phyloP scores from a whole-genome alignment of 2,329 filamentous ascomycete genomes.

The Diaporthe aspalathi region DNA sequence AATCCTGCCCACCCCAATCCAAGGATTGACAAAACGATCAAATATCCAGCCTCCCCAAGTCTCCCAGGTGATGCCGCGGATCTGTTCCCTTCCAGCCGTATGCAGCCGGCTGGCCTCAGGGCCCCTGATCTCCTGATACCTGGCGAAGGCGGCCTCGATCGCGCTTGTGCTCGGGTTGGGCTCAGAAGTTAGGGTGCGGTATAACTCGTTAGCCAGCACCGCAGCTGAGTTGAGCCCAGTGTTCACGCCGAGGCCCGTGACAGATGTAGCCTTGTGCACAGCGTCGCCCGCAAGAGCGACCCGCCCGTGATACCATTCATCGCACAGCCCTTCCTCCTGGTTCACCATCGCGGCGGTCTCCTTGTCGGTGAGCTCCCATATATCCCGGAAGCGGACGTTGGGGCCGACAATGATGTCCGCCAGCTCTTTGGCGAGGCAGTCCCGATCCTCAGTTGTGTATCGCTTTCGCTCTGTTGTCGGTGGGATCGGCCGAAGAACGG shows the following conservation, averaged over 20 bases:
- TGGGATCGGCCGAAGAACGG: neutral
- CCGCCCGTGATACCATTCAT: constrained; percentile 15
- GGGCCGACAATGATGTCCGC: neutral
- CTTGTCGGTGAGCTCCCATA: constrained; percentile 8
- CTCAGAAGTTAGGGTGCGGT: neutral
- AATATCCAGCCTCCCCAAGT: neutral
- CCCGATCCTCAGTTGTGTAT: neutral
- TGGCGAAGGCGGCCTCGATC: constrained; percentile 6
- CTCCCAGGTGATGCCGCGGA: constrained; percentile 4
- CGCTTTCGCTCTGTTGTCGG: neutral
- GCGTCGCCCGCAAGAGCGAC: constrained; percentile 1
- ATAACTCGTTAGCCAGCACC: neutral
- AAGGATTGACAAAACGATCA: neutral
- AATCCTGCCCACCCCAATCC: neutral
- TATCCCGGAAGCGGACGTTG: neutral
- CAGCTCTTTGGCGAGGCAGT: neutral
- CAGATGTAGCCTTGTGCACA: constrained; percentile 5
- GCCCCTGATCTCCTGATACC: neutral
- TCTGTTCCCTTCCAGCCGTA: neutral
- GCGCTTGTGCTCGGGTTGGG: neutral
- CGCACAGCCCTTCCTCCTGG: constrained; percentile 18
- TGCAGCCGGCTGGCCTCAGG: constrained; percentile 3
- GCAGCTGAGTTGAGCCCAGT: neutral
- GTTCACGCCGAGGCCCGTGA: neutral
- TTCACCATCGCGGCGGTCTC: constrained; percentile 20